phyloP scores from a whole-genome alignment of 225 moss, liverwort and hornwort species.

The Marchantia paleacea region DNA sequence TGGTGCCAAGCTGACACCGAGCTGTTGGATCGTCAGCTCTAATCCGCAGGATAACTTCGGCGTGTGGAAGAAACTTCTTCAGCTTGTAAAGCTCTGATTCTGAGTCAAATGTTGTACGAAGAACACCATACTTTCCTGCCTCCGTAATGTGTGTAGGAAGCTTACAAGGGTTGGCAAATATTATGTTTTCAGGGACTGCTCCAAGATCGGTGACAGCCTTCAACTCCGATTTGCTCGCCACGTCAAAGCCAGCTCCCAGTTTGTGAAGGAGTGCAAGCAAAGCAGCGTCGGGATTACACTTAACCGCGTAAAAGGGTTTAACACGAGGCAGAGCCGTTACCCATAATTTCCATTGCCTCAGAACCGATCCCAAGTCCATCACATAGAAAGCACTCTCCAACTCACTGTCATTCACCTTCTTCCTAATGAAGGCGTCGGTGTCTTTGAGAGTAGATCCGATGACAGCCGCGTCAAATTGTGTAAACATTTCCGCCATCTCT shows the following conservation, averaged over 20 bases:
- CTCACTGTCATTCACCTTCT: background rate
- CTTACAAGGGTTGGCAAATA: conserved; percentile 46
- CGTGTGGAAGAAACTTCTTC: conserved; percentile 31
- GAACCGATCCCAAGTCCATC: conserved; percentile 33
- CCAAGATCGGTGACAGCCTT: conserved; percentile 30
- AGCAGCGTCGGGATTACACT: conserved; percentile 39
- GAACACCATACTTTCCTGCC: conserved; percentile 31
- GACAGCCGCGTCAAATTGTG: conserved; percentile 1
- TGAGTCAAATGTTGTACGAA: conserved; percentile 42
- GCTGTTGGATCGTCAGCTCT: conserved; percentile 35
- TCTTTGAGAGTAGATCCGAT: conserved; percentile 13
- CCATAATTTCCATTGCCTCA: conserved; percentile 39
- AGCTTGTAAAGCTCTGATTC: conserved; percentile 39
- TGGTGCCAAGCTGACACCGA: conserved; percentile 31
- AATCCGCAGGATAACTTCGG: conserved; percentile 39
- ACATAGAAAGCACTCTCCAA: conserved; percentile 42
- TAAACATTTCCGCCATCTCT: conserved; percentile 18
- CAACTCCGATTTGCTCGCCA: conserved; percentile 42
- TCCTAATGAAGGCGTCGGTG: conserved; percentile 19
- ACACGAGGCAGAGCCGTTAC: conserved; percentile 33
- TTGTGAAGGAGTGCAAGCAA: conserved; percentile 33
- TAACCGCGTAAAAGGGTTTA: conserved; percentile 45
- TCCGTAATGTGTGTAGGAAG: conserved; percentile 36
- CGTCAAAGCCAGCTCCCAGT: conserved; percentile 44
- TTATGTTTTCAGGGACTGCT: conserved; percentile 25